Conservation (phyloP, 2,329 filamentous ascomycete species). For the Gnomoniopsis smithogilvyi region DNA sequence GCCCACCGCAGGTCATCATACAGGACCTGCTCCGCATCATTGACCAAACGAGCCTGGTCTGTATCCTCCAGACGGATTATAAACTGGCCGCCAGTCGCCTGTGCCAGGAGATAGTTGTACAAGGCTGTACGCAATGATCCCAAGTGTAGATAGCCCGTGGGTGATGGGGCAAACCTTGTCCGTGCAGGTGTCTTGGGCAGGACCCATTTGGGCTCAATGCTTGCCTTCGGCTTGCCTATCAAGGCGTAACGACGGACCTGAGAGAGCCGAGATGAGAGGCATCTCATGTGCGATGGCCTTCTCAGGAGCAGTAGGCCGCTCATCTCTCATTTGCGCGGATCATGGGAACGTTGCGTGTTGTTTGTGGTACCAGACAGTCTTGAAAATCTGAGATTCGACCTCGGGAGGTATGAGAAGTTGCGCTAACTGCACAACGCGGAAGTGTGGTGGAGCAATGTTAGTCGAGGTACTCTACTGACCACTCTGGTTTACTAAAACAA, state of each 20-base stretch:
- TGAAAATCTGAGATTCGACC: not conserved
- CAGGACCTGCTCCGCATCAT: conserved; percentile 73
- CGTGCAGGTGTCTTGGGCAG: conserved; percentile 59
- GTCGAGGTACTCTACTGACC: not conserved
- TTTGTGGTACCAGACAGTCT: not conserved
- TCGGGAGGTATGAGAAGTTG: too few relatives aligned
- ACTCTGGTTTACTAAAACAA: not conserved
- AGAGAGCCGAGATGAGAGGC: conserved; percentile 12
- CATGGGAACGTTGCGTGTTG: not conserved
- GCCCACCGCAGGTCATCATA: conserved; percentile 84
- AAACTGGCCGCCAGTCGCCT: conserved; percentile 84
- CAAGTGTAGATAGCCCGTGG: conserved; percentile 89
- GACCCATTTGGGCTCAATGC: conserved; percentile 20
- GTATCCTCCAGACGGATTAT: conserved; percentile 92
- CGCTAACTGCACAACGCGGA: not conserved
- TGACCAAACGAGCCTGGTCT: conserved; percentile 81
- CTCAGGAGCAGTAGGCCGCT: conserved; percentile 20
- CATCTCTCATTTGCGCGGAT: conserved; percentile 13
- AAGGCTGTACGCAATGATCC: conserved; percentile 88
- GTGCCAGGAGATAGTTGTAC: conserved; percentile 93
- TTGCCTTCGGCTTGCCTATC: conserved; percentile 21
- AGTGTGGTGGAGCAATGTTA: not conserved
- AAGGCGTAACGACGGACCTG: conserved; percentile 22
- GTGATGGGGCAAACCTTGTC: conserved; percentile 92
- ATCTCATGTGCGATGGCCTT: conserved; percentile 14